Base-by-base conservation (phyloP, 2,329 filamentous ascomycete species). In the Ramularia endophylla region DNA sequence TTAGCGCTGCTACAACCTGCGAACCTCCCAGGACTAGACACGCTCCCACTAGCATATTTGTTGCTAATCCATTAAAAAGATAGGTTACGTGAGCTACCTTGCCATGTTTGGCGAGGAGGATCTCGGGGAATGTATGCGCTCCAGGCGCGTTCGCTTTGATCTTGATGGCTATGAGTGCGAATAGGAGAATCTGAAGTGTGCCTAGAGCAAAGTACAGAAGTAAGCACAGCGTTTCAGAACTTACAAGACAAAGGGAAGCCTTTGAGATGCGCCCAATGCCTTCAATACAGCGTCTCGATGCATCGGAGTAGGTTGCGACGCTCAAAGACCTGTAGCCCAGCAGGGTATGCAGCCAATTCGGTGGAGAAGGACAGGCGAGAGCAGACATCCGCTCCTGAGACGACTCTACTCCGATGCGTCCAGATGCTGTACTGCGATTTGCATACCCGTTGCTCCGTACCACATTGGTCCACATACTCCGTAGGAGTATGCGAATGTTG, bases 21-120 rank as follows among this genome's bases (percentile, higher is more conserved):
- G 63, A 65, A 6, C 67, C 69, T 8, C 69, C 68, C 3, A 70
- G 55, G 9, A 71, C 57, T n/a, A 72, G 48, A 44, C 66, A 64
- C 30, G 62, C 64, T 5, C 65, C 65, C 17, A 68, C 65, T 3
- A 70, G 52, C 25, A 70, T 64, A 38, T 70, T 70, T 7, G 65
- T 69, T 3, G 66, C 55, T 12, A 69, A 54, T 1, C 64, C 65
- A 35, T 67, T 66, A 28, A 65, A 57, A 41, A 68, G 46, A 35
- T 57, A 25, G 5, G 48, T 54, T n/a, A 53, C 27, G 25, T 57
- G 56, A 3, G 56, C 53, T 8, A 55, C 28, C 8, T 49, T 52
- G 12, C 55, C 55, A 45, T 69, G 67, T 35, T 65, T 55, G 5
- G 61, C 57, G 9, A 67, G 62, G 8, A 69, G 55, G 29, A 69